Conservation (phyloP, 768 basidiomycete species). For the Pulveroboletus sp. region DNA sequence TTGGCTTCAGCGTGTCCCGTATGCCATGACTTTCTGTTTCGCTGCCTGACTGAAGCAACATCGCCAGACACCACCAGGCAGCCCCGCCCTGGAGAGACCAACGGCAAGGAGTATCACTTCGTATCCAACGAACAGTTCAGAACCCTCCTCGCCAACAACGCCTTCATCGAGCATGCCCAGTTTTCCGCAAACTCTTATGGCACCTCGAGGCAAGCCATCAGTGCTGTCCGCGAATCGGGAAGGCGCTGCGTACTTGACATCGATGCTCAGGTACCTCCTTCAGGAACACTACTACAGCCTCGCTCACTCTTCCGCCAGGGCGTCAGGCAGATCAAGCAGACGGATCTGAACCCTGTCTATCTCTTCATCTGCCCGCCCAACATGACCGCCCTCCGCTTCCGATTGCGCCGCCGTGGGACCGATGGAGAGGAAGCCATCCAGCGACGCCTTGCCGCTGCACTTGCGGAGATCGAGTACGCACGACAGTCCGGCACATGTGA, state of each 20-base stretch:
- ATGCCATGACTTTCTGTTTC: constrained; percentile 20
- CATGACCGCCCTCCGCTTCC: constrained; percentile 58
- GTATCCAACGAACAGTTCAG: constrained; percentile 67
- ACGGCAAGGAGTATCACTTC: constrained; percentile 88
- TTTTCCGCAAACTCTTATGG: constrained; percentile 93
- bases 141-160: constrained; percentile 58
- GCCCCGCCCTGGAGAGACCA: constrained; percentile 74
- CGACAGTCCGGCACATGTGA: constrained; percentile 71
- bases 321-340: constrained; percentile 85
- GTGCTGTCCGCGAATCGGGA: constrained; percentile 59
- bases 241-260: constrained; percentile 92
- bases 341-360: constrained; percentile 77
- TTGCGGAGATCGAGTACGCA: constrained; percentile 81
- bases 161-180: constrained; percentile 92
- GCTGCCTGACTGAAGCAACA: neutral
- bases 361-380: constrained; percentile 91
- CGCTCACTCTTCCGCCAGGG: constrained; percentile 48
- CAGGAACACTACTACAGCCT: neutral
- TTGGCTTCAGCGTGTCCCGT: constrained; percentile 95
- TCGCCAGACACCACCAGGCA: constrained; percentile 79
- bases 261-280: constrained; percentile 67
- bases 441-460: constrained; percentile 72
- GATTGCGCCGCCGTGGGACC: constrained; percentile 78
- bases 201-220: constrained; percentile 78
- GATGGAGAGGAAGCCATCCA: constrained; percentile 70